Evolutionary conservation across 306 rosid species (phyloP), one percentile per base, ranked within the genome.

Genomic region (Prunus padus): DNA sequence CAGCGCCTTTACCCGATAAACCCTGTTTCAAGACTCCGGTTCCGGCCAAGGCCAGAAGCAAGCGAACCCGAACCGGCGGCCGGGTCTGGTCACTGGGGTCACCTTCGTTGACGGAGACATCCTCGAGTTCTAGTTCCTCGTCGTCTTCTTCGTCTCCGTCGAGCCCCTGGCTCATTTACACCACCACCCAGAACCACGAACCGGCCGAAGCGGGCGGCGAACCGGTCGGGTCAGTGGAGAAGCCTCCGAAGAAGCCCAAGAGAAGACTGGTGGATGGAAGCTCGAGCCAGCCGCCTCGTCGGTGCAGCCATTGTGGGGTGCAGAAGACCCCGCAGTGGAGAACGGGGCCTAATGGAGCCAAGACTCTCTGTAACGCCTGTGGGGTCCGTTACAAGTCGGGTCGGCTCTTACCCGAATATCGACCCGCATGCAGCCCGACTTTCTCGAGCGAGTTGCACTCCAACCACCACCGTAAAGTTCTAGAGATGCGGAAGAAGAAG

Each of bases 261-360:
- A 89, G 76, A 67, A 69, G 49, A 8, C 8, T 71, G 3, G 49
- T 57, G 0, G 85, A 82, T 2, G 69, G 77, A 37, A 76, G 63
- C 1, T 54, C 71, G 19, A 72, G 46, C 49, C 91, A 73, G 81
- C 62, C 89, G 12, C 83, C 90, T 0, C 88, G 97, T 8, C 89
- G 98, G 70, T 95, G 98, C 84, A 89, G 88, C 76, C 98, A 95
- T 76, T 92, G 98, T 76, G 98, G 98, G 2, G 98, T 95, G 0
- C 97, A 92, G 81, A 95, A 87, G 82, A 95, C 98, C 23, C 98
- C 98, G 1, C 98, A 95, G 87, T 95, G 98, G 98, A 75, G 98
- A 74, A 82, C 96, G 28, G 98, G 98, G 0, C 98, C 98, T 0
- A 89, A 86, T 1, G 98, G 98, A 19, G 89, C 97, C 8, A 92